Conservation (phyloP, 805 yeast genomes). For the Hanseniaspora singularis region DNA sequence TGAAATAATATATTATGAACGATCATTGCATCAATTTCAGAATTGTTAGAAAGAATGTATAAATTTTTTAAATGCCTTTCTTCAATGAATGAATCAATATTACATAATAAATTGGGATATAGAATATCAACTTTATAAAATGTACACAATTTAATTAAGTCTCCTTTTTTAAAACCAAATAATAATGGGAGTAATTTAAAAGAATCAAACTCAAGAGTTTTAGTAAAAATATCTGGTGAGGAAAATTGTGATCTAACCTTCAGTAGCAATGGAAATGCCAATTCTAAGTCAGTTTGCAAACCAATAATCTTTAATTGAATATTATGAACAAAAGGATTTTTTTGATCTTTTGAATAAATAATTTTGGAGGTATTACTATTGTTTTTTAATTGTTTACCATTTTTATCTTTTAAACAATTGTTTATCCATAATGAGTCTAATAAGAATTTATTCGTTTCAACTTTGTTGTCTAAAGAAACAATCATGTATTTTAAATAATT, state of each 20-base stretch:
- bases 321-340: background rate
- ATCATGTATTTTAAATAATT: background rate
- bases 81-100: background rate
- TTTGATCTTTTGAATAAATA: background rate
- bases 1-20: background rate
- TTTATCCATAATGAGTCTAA: background rate
- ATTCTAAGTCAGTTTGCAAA: background rate
- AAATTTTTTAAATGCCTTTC: constrained; percentile 14
- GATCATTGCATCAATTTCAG: background rate
- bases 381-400: background rate
- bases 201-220: constrained; percentile 21
- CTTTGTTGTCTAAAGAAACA: too few relatives aligned
- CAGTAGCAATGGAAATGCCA: background rate
- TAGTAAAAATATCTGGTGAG: constrained; percentile 17
- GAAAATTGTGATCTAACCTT: background rate
- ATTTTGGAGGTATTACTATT: background rate
- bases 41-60: background rate
- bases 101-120: constrained; percentile 18
- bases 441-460: too few relatives aligned
- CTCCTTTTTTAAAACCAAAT: constrained; percentile 21
- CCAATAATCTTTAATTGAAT: background rate
- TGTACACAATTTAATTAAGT: constrained; percentile 18
- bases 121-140: constrained; percentile 20
- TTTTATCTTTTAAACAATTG: background rate
- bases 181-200: constrained; percentile 21